These are phyloP conservation scores for Metrosideros polymorpha DNA, from an alignment of 441 rosid species.

Conservation along the genomic window DNA sequence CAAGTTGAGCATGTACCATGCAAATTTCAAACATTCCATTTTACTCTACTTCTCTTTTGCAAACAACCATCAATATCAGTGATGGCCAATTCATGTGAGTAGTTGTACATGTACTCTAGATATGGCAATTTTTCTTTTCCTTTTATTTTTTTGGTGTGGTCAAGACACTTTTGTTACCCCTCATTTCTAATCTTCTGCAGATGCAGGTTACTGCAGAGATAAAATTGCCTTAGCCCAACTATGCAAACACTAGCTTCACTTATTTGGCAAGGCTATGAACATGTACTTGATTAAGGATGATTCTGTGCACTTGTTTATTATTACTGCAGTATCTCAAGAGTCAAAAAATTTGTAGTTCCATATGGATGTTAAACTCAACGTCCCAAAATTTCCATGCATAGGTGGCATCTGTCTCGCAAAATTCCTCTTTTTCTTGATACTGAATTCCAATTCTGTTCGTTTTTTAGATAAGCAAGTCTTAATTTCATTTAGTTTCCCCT, in stretches of 20 bases:
- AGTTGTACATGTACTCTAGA: not conserved
- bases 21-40: not conserved
- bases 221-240: not conserved
- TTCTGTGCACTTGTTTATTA: not conserved
- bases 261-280: not conserved
- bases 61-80: not conserved
- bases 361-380: not conserved
- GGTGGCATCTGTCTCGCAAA: not conserved
- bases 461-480: not conserved
- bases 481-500: not conserved
- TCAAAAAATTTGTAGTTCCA: not conserved
- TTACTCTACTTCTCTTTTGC: not conserved
- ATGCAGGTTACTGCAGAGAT: not conserved
- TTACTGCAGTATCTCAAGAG: not conserved
- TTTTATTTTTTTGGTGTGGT: not conserved
- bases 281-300: not conserved
- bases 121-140: not conserved
- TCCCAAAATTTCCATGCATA: not conserved
- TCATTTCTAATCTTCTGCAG: not conserved
- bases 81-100: not conserved
- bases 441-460: not conserved
- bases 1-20: not conserved
- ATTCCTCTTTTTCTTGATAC: not conserved
- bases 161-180: not conserved
- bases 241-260: not conserved